Percentiles rank a stretch among this genome's conserved stretches.
Evolutionary conservation across 2,329 filamentous ascomycete genomes (phyloP).

Genomic region (Gyromitra esculenta): DNA sequence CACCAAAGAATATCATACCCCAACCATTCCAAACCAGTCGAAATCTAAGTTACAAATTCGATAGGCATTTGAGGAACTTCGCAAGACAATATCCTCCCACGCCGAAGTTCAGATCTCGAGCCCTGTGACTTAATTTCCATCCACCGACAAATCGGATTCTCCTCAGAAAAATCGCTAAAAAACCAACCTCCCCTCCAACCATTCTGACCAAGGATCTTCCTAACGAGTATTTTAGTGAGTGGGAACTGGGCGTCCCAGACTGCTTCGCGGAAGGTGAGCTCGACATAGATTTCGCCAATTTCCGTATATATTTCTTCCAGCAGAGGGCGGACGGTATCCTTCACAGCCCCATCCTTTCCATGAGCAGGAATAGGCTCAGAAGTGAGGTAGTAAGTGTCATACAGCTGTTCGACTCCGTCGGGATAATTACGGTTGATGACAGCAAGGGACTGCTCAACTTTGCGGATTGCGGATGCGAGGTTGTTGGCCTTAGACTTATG

Average conservation of each 20-base stretch:
- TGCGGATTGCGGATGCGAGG: neutral
- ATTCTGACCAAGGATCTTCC: neutral
- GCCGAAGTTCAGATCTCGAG: neutral
- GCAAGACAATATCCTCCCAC: neutral
- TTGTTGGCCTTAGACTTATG: neutral
- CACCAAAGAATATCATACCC: too few relatives aligned
- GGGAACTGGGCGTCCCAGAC: slow-evolving; percentile 19
- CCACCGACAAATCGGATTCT: slow-evolving; percentile 21
- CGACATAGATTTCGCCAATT: slow-evolving; percentile 4
- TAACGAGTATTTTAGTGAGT: slow-evolving; percentile 1
- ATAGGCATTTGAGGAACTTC: neutral
- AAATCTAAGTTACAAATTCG: neutral
- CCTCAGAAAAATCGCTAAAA: slow-evolving; percentile 7
- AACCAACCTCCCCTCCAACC: slow-evolving; percentile 19
- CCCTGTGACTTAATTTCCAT: neutral
- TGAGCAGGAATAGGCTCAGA: slow-evolving; percentile 5
- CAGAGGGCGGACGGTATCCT: neutral
- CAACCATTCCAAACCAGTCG: too few relatives aligned
- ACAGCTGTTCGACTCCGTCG: slow-evolving; percentile 1
- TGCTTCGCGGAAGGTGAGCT: neutral
- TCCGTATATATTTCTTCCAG: neutral
- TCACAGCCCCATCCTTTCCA: neutral
- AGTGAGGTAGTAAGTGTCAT: slow-evolving; percentile 14
- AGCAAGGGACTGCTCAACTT: neutral
- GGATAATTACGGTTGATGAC: neutral